Conservation (phyloP, 805 yeast genomes). For the Cyberlindnera misumaiensis region DNA sequence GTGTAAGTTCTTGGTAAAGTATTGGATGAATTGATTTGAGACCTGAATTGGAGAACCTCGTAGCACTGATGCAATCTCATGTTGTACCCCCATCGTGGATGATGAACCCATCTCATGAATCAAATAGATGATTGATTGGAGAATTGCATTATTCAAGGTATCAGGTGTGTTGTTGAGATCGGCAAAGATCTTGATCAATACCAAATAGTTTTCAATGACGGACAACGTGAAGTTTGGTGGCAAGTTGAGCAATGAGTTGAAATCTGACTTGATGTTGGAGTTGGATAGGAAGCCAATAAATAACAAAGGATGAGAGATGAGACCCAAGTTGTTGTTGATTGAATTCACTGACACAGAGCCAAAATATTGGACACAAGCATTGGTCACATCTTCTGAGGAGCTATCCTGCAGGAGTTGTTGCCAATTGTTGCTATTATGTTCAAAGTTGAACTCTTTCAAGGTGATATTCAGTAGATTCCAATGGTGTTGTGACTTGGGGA, state of each 20-base stretch:
- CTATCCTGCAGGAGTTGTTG: slow-evolving; percentile 18
- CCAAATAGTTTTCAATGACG: slow-evolving; percentile 41
- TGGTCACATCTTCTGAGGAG: slow-evolving; percentile 7
- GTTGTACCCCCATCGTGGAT: neutral
- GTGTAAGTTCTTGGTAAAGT: slow-evolving; percentile 5
- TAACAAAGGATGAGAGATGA: slow-evolving; percentile 42
- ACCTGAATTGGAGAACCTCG: slow-evolving; percentile 1
- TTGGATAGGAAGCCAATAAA: slow-evolving; percentile 24
- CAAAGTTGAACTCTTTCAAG: slow-evolving; percentile 37
- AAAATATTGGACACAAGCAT: slow-evolving; percentile 1
- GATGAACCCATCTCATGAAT: slow-evolving; percentile 11
- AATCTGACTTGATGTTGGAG: slow-evolving; percentile 1
- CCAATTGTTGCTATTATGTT: slow-evolving; percentile 6
- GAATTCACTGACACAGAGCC: slow-evolving; percentile 11
- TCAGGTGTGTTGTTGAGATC: slow-evolving; percentile 15
- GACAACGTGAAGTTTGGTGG: slow-evolving; percentile 2
- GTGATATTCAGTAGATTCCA: slow-evolving; percentile 42
- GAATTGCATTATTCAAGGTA: slow-evolving; percentile 9
- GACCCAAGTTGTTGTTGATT: slow-evolving; percentile 46
- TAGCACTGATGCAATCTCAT: slow-evolving; percentile 1
- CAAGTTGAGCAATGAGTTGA: slow-evolving; percentile 3
- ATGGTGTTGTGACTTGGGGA: slow-evolving; percentile 32
- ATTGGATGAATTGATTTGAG: slow-evolving; percentile 2
- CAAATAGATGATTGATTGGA: slow-evolving; percentile 19
- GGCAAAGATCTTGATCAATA: slow-evolving; percentile 36